A percentile compares a stretch with the other conserved stretches of the same genome.
Evolutionary conservation across 1,139 yeast species (phyloP).

Genomic region (Pichia sp.): DNA sequence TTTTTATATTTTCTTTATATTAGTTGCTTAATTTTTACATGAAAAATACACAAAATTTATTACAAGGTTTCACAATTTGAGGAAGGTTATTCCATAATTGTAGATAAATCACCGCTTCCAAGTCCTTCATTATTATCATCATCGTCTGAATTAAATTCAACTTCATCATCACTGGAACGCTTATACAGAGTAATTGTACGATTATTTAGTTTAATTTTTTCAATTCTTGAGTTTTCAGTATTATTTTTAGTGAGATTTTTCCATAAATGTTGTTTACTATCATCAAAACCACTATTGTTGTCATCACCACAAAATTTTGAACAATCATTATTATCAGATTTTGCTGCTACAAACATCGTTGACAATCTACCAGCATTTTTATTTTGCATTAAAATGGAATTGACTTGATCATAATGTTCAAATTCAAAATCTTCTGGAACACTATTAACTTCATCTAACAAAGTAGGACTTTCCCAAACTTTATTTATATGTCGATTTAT

Average conservation of each 20-base stretch:
- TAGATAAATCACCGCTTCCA: conserved; percentile 1
- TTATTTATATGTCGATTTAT: not conserved
- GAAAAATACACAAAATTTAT: not conserved
- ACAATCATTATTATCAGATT: not conserved
- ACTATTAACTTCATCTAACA: conserved; percentile 28
- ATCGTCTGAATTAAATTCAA: not conserved
- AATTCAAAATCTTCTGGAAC: conserved; percentile 27
- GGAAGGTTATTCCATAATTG: conserved; percentile 6
- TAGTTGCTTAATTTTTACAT: not conserved
- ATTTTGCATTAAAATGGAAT: not conserved
- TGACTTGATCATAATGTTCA: conserved; percentile 13
- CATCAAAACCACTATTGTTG: not conserved
- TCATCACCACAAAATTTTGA: not conserved
- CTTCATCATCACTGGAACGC: not conserved
- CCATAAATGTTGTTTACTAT: conserved; percentile 10
- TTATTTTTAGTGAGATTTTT: conserved; percentile 4
- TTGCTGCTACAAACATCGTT: not conserved
- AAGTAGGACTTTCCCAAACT: conserved; percentile 4
- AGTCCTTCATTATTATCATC: not conserved
- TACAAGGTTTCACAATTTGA: not conserved
- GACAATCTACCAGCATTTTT: not conserved
- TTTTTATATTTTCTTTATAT: too few relatives aligned
- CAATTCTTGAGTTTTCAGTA: not conserved
- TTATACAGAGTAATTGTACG: conserved; percentile 11
- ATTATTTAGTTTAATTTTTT: conserved; percentile 5